Evolutionary conservation across 768 basidiomycete genomes (phyloP).

Genomic region (Macrolepiota albuminosa): DNA sequence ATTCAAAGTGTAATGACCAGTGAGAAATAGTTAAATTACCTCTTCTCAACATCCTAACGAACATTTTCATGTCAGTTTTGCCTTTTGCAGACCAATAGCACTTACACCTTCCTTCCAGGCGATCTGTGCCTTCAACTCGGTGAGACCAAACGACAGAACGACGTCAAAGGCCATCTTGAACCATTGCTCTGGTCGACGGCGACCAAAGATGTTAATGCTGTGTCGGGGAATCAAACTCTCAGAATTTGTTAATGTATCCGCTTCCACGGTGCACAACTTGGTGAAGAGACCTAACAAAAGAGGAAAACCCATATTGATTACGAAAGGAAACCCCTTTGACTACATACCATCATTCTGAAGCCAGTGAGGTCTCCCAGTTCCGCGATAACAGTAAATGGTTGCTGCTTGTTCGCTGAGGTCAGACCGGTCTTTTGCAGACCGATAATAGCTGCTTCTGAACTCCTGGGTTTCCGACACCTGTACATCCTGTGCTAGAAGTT

Average conservation of each 20-base stretch:
- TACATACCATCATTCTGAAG: not conserved
- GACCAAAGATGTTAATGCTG: not conserved
- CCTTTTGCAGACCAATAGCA: not conserved
- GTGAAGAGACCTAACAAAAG: slow-evolving; percentile 1
- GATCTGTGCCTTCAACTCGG: slow-evolving; percentile 48
- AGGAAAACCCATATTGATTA: slow-evolving; percentile 14
- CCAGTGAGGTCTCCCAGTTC: slow-evolving; percentile 16
- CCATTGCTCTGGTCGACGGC: slow-evolving; percentile 8
- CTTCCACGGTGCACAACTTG: slow-evolving; percentile 15
- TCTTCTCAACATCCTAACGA: not conserved
- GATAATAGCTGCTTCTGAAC: slow-evolving; percentile 13
- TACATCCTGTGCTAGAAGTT: slow-evolving; percentile 27
- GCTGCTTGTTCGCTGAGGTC: not conserved
- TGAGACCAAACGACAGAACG: slow-evolving; percentile 46
- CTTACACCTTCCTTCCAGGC: slow-evolving; percentile 28
- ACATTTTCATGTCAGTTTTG: not conserved
- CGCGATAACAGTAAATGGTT: slow-evolving; percentile 19
- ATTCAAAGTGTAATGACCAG: not conserved
- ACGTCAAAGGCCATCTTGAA: slow-evolving; percentile 34
- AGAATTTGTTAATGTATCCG: slow-evolving; percentile 11
- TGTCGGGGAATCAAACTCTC: slow-evolving; percentile 4
- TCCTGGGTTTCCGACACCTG: slow-evolving; percentile 23
- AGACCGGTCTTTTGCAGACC: not conserved
- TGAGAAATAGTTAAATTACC: not conserved
- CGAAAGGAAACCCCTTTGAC: not conserved